Base-by-base conservation (phyloP, 768 basidiomycete species). In the Leccinum subgranulosum region DNA sequence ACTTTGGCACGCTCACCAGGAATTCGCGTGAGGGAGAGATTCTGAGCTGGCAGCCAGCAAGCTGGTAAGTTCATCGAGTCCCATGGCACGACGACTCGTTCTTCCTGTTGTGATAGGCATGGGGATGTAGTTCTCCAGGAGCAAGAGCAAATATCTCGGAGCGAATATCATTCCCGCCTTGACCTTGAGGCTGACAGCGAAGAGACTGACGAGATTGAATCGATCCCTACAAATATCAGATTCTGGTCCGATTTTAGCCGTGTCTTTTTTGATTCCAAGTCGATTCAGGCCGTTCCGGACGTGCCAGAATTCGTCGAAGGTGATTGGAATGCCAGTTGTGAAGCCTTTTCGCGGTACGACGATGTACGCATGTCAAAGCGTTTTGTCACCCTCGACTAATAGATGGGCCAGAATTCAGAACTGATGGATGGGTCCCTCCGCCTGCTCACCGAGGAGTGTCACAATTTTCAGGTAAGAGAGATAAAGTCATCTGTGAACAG, bases 341-440 rank as follows among this genome's bases (percentile, higher is more conserved):
- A 83, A 9, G 51, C 68, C 0, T 91, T 88, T 67, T 58, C 64
- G 45, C 76, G 76, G 34, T 82, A 82, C 62, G 76, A 90, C 53
- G 71, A 83, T 69, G 89, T 87, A 66, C 57, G 75, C 58, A 28
- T 39, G 19, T n/a, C 4, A 5, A 55, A 47, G 33, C 19, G n/a
- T 50, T 17, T 51, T 7, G 29, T 45, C 9, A 29, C 52, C 27
- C 15, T 9, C 17, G 2, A 43, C 50, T 62, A 28, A 62, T 41
- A 46, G n/a, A 45, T 39, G 47, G 23, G 21, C 7, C 56, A 91
- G 89, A 80, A 84, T 46, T 73, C 72, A n/a, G 80, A 80, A 51
- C 64, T 91, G 49, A 85, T 90, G 82, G 89, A 92, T 45, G 84
- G 81, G 5, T 76, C 84, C 12, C 75, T 92, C 52, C 80, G 90